Evolutionary conservation across 2,329 filamentous ascomycete genomes (phyloP), one percentile per base, ranked within the genome.

Genomic region (Dactylellina cionopaga): DNA sequence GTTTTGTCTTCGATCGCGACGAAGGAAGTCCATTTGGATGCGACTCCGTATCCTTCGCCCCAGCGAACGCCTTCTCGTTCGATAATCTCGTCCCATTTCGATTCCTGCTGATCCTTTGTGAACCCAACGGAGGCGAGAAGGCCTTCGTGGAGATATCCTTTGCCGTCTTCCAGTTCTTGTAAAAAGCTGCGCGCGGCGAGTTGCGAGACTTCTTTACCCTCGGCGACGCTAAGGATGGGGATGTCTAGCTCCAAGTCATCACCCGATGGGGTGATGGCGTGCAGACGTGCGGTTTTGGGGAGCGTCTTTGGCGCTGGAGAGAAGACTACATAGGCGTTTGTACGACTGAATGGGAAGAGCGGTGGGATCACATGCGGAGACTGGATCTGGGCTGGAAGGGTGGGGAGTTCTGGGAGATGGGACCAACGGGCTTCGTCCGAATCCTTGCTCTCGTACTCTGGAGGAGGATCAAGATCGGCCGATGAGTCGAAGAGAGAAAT

Each of bases 21-120:
- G 74, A 92, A 92, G 0, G 89, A 90, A 76, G 87, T 90, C 85
- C 87, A 90, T 77, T 88, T 90, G 0, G 88, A 86, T 1, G 84
- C 86, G 6, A 92, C 85, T 76, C 91, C 88, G 76, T 87, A 91
- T 64, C 84, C 82, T 10, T 88, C 83, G 0, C 90, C 89, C 0
- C 92, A 81, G 0, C 85, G 81, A 0, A 92, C 87, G 6, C 85
- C 88, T 77, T 92, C 89, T 0, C 84, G 83, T 77, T 89, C 84
- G 0, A 88, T 85, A 76, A 92, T 83, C 47, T 87, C 84, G 10
- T 83, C 79, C 77, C 89, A 88, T 2, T 82, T 83, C 13, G 82
- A 82, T 2, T 82, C 78, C 41, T 84, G 81, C 49, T 81, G 80
- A 3, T 85, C 79, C 37, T 83, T 83, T 15, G 88, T 77, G 0